Percentiles rank a stretch among this genome's conserved stretches.
Evolutionary conservation across 208 protist species (phyloP).

Genomic region (Trypanosoma rangeli): DNA sequence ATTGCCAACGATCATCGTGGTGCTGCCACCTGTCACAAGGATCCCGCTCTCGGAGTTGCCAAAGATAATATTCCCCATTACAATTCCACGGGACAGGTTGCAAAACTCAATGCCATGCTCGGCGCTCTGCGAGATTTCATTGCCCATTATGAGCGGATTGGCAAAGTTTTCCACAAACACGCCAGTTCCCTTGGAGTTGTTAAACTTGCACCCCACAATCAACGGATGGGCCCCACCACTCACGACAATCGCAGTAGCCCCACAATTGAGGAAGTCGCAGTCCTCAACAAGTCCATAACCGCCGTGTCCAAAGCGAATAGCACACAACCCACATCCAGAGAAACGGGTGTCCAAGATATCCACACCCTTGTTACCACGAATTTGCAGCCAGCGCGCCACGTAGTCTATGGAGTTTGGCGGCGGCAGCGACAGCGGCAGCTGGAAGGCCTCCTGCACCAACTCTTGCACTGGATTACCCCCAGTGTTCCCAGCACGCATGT

Average conservation of each 20-base stretch:
- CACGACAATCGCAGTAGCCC: constrained; percentile 69
- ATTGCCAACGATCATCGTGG: constrained; percentile 66
- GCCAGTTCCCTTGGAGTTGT: constrained; percentile 50
- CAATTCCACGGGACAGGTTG: constrained; percentile 60
- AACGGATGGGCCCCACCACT: constrained; percentile 72
- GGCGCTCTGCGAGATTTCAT: constrained; percentile 62
- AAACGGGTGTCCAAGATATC: constrained; percentile 78
- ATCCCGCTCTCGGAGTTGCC: constrained; percentile 55
- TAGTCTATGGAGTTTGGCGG: background rate
- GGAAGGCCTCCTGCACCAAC: constrained; percentile 10
- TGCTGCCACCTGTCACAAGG: constrained; percentile 43
- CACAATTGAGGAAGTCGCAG: constrained; percentile 77
- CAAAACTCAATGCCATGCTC: constrained; percentile 59
- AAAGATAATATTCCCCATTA: constrained; percentile 76
- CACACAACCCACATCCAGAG: constrained; percentile 67
- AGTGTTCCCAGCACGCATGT: background rate
- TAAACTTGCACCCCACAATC: constrained; percentile 81
- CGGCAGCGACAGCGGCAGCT: background rate
- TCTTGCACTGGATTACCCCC: constrained; percentile 17
- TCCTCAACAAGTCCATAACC: constrained; percentile 80
- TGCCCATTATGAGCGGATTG: constrained; percentile 85
- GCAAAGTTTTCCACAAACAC: constrained; percentile 77
- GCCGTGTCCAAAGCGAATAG: constrained; percentile 71
- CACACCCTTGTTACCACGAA: constrained; percentile 64
- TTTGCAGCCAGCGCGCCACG: constrained; percentile 37